Conservation (phyloP, 176 grass and related monocot genomes). For the Raddia guianensis region DNA sequence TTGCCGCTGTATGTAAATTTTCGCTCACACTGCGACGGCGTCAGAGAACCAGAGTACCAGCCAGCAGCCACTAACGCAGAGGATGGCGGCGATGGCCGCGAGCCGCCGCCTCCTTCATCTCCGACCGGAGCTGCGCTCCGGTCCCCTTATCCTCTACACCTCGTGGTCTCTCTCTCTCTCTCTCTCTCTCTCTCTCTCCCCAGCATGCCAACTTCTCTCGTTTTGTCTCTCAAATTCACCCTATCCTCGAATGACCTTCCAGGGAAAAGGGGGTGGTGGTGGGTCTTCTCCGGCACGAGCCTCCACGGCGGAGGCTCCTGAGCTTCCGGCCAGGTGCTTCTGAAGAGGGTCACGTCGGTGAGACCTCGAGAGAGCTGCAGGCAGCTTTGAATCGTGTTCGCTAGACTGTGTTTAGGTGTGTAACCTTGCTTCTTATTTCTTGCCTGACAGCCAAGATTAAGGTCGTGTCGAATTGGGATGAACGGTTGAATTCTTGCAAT, state of each 20-base stretch:
- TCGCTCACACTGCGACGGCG: not conserved
- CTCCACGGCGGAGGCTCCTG: slow-evolving; percentile 1
- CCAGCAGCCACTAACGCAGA: not conserved
- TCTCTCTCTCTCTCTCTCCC: not conserved
- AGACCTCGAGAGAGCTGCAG: not conserved
- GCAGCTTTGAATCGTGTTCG: not conserved
- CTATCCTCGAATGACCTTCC: not conserved
- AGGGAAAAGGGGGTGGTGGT: slow-evolving; percentile 21
- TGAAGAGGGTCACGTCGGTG: slow-evolving; percentile 10
- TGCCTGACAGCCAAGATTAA: slow-evolving; percentile 8
- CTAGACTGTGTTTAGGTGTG: not conserved
- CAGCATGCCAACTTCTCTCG: not conserved
- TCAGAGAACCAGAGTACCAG: not conserved
- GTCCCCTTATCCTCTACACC: not conserved
- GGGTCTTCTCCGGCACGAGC: slow-evolving; percentile 2
- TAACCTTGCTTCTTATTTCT: slow-evolving; percentile 6
- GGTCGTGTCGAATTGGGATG: not conserved
- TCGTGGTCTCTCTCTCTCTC: not conserved
- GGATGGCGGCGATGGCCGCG: slow-evolving; percentile 41
- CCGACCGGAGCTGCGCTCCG: slow-evolving; percentile 24
- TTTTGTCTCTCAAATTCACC: slow-evolving; percentile 12
- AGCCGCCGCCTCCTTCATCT: slow-evolving; percentile 40
- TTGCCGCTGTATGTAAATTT: not conserved
- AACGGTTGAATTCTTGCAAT: not conserved
- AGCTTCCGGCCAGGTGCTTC: slow-evolving; percentile 23